Base-by-base conservation (phyloP, 352 stramenopile species). In the Phytophthora fragariaefolia region DNA sequence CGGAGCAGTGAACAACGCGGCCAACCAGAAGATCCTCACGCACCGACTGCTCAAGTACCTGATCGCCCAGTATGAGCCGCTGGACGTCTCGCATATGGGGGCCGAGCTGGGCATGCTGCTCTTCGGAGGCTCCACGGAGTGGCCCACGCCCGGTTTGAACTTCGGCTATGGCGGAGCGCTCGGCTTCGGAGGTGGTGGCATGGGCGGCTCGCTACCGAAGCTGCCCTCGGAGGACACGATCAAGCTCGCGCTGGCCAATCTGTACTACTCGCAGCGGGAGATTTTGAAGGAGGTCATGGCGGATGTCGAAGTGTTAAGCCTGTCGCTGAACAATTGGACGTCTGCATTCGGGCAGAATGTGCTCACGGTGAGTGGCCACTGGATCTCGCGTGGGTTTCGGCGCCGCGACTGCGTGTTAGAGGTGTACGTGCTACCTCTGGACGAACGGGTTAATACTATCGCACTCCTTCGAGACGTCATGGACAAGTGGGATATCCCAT, bases 281-380 rank as follows among this genome's bases (percentile, higher is more conserved):
- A 90, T 91, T 56, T 66, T 93, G 24, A 93, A 93, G 51, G 85
- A 93, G 38, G 82, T 93, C 6, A 78, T 93, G 59, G 79, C 82
- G 1, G 83, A 90, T 26, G 83, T 93, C 26, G 85, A 93, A 46
- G 73, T 91, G 42, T 60, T 93, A 8, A 90, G 80, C 51, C 66
- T 93, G 20, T 93, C 85, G 24, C 73, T 93, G 27, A 89, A 93
- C 65, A 93, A 91, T 56, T 93, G 85, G 85, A 93, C 85, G 23
- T 91, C 82, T 2, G 83, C 82, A 6, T 93, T 90, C 62, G 85
- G 80, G 0, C 85, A 93, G 49, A 91, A 91, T 49, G 83, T 92
- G 54, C 77, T 92, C n/a, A 91, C 81, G 0, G 85, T 92, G 26
- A 90, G 80, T 56, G 85, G 80, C 26, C 85, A 93, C 53, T 93